phyloP scores from a whole-genome alignment of 2,329 filamentous ascomycete genomes.

The Botrytis deweyae region DNA sequence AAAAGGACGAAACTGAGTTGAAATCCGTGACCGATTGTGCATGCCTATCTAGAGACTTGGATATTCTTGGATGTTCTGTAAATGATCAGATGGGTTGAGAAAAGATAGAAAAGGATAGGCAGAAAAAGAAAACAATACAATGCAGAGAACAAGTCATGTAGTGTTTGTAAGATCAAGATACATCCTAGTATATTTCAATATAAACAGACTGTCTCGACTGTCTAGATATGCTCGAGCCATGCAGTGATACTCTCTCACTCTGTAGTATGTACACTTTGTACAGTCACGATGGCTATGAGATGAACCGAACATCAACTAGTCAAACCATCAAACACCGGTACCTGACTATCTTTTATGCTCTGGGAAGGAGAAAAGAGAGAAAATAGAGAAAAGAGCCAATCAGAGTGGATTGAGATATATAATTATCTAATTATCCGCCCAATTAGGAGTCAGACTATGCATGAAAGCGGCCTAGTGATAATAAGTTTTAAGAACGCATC shows the following conservation, averaged over 20 bases:
- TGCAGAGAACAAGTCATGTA: not conserved
- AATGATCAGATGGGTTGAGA: not conserved
- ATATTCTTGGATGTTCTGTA: not conserved
- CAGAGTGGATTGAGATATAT: not conserved
- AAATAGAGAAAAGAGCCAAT: not conserved
- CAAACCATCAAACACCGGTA: slow-evolving; percentile 4
- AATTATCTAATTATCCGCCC: not conserved
- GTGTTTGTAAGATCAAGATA: not conserved
- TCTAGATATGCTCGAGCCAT: not conserved
- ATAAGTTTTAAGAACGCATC: not conserved
- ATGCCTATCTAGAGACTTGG: not conserved
- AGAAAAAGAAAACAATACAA: not conserved
- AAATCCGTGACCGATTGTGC: not conserved
- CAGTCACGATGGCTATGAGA: not conserved
- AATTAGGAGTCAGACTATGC: not conserved
- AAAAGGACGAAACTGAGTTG: not conserved
- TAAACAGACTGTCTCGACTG: not conserved
- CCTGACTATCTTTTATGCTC: not conserved
- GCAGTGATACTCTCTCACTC: not conserved
- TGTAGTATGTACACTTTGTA: not conserved
- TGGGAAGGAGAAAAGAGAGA: not conserved
- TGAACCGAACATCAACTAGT: not conserved
- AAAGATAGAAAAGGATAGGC: not conserved
- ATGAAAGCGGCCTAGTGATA: not conserved
- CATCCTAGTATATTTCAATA: not conserved